These are phyloP conservation scores for Wickerhamomyces bisporus DNA, from an alignment of 805 yeast species.

Conservation along the genomic window DNA sequence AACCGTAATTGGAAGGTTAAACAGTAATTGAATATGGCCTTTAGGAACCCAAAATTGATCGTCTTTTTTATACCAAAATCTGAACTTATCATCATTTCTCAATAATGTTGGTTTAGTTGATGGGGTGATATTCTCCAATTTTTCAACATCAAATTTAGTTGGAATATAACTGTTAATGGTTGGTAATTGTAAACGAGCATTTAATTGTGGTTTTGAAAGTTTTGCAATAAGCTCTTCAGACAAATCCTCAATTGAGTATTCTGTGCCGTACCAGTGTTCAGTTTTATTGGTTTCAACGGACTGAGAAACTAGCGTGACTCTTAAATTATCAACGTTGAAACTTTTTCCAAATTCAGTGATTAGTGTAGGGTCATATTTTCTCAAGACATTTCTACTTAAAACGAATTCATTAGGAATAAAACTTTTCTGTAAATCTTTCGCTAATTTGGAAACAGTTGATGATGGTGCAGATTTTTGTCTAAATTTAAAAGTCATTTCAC, in stretches of 20 bases:
- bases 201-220: conserved; percentile 28
- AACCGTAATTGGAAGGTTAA: conserved; percentile 61
- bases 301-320: conserved; percentile 50
- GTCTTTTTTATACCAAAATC: conserved; percentile 86
- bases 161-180: conserved; percentile 78
- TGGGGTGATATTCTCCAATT: conserved; percentile 30
- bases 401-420: conserved; percentile 60
- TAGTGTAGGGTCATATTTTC: conserved; percentile 52
- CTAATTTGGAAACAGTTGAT: conserved; percentile 63
- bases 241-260: conserved; percentile 49
- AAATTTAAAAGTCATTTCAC: conserved; percentile 70
- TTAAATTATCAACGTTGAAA: conserved; percentile 55
- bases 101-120: conserved; percentile 57
- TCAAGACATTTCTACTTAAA: conserved; percentile 50
- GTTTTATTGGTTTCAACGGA: conserved; percentile 42
- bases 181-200: conserved; percentile 53
- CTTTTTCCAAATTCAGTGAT: conserved; percentile 44
- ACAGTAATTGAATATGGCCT: conserved; percentile 59
- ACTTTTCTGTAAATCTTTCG: conserved; percentile 52
- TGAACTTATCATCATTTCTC: conserved; percentile 42
- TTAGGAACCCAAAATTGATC: conserved; percentile 88
- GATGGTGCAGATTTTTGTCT: conserved; percentile 72
- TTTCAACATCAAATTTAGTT: conserved; percentile 61
- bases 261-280: conserved; percentile 92
- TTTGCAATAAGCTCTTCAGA: conserved; percentile 31